Base-by-base conservation (phyloP, 768 basidiomycete species). In the Termitomyces sp. region DNA sequence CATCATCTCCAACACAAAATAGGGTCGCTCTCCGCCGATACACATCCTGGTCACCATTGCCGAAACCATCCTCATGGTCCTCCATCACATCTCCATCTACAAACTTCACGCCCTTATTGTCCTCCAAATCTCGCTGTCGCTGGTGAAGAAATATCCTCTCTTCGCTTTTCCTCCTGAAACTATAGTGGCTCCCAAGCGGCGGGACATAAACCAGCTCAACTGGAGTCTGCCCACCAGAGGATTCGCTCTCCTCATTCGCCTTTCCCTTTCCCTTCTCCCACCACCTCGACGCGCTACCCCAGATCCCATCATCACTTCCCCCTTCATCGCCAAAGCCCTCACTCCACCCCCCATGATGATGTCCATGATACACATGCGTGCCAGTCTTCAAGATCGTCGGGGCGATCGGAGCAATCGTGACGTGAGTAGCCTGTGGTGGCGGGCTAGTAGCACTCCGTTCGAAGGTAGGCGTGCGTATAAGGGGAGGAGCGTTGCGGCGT, bases 381-480 rank as follows among this genome's bases (percentile, higher is more conserved):
- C 76, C 81, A 17, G 91, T 91, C 75, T 98, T 99, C 61, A 98
- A 78, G 46, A 91, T 80, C 5, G 97, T 95, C 8, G 83, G 82
- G 31, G 80, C 76, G 57, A 80, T 80, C 12, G 73, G 77, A 17
- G 73, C 79, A 60, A 78, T 80, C 21, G 72, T 78, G 44, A 80
- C 77, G 60, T 74, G 70, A 5, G 63, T 21, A 38, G 50, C 40
- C 28, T 60, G 46, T 33, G 50, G 28, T 33, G 45, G 14, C 37
- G 57, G 46, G 43, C 50, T 55, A 11, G 53, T 40, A 8, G 41
- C 23, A 46, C 46, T 44, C 5, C 53, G 23, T 21, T 62, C 60
- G 26, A 23, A 30, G 28, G 55, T 54, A 26, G 63, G 28, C 6
- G 66, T 64, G 35, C 70, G 69, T 47, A 68, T 62, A 42, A 68